Conservation (phyloP, 2,329 filamentous ascomycete species). For the Calcarisporium arbuscula region DNA sequence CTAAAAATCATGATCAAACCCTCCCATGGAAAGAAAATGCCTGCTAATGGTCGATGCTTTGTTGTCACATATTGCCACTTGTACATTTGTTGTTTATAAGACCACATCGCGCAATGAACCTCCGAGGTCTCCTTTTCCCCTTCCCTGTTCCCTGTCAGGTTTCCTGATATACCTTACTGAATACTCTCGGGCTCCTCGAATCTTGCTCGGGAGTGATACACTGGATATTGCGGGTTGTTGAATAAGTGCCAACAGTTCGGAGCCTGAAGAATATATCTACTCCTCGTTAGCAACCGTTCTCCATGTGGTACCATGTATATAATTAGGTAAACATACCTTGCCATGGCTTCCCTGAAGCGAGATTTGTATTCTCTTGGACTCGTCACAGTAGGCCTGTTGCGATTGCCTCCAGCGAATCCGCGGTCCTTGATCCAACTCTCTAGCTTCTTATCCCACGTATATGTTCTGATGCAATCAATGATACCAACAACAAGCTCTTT, state of each 20-base stretch:
- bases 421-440: constrained; percentile 99
- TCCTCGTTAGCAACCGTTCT: constrained; percentile 5
- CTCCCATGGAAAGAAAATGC: too few species aligned
- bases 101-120: too few species aligned
- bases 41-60: too few species aligned
- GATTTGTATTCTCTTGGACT: constrained; percentile 97
- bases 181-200: constrained; percentile 31
- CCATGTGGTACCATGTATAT: not conserved
- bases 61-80: too few species aligned
- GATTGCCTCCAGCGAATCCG: constrained; percentile 68
- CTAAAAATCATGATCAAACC: too few species aligned
- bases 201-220: constrained; percentile 28
- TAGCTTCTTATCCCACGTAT: constrained; percentile 99
- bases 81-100: too few species aligned
- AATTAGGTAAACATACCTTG: constrained; percentile 54
- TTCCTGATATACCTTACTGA: not conserved
- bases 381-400: constrained; percentile 88
- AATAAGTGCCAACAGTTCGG: constrained; percentile 75
- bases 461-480: constrained; percentile 96
- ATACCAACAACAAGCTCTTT: constrained; percentile 96
- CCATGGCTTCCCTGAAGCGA: constrained; percentile 94
- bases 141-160: not conserved
- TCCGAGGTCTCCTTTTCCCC: not conserved
- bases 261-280: constrained; percentile 64
- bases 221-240: constrained; percentile 32